Conservation (phyloP, 306 rosid genomes). For the Inga laurina region DNA sequence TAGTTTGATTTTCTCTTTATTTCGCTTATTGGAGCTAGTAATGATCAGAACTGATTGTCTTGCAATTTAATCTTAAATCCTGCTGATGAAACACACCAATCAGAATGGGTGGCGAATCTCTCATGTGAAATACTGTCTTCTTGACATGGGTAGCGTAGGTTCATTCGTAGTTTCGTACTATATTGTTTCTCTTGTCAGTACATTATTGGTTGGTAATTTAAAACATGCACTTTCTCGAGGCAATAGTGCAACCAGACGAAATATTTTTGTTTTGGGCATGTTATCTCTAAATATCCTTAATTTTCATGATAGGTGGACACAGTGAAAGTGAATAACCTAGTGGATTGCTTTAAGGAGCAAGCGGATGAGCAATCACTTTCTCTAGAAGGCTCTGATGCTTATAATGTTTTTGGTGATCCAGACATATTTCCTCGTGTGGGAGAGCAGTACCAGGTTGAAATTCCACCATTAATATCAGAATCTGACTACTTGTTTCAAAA, state of each 20-base stretch:
- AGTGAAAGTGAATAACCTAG: conserved; percentile 32
- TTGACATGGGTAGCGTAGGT: neutral
- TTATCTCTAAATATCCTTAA: neutral
- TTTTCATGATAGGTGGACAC: conserved; percentile 45
- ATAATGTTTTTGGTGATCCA: conserved; percentile 43
- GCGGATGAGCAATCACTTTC: conserved; percentile 41
- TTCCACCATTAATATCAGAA: conserved; percentile 39
- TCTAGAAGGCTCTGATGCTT: conserved; percentile 32
- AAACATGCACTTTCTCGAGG: neutral
- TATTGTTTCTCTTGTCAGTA: neutral
- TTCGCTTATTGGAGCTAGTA: conserved; percentile 6
- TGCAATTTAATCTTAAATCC: neutral
- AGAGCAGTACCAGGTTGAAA: conserved; percentile 51
- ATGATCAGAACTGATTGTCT: neutral
- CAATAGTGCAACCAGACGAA: neutral
- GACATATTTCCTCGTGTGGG: conserved; percentile 59
- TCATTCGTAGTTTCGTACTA: neutral
- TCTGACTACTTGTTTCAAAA: conserved; percentile 33
- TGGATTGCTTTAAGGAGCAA: conserved; percentile 32
- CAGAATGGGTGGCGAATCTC: conserved; percentile 21
- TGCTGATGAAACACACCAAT: conserved; percentile 1
- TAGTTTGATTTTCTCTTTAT: neutral
- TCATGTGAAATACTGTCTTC: neutral
- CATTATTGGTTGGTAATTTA: neutral
- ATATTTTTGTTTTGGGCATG: neutral